phyloP scores from a whole-genome alignment of 179 eudicot genomes.

The Beta lomatogona region DNA sequence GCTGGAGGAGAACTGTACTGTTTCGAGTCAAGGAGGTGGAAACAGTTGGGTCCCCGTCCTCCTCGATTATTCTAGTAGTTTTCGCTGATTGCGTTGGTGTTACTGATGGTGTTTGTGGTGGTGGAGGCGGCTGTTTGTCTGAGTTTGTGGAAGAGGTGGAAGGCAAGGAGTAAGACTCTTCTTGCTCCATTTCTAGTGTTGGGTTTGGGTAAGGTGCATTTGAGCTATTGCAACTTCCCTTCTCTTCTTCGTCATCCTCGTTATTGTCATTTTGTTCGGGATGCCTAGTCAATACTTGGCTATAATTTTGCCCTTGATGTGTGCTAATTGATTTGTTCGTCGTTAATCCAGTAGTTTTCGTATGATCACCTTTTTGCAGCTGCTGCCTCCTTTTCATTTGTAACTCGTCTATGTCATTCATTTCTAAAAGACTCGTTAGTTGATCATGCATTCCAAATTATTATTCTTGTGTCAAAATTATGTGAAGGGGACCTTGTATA shows the following conservation, averaged over 20 bases:
- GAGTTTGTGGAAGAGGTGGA: constrained; percentile 39
- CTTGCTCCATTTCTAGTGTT: constrained; percentile 25
- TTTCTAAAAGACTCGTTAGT: background rate
- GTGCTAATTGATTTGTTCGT: constrained; percentile 9
- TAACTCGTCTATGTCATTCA: constrained; percentile 9
- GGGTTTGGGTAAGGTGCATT: constrained; percentile 34
- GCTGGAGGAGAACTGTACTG: constrained; percentile 56
- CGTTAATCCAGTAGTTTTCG: constrained; percentile 4
- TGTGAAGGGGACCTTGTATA: too few relatives aligned
- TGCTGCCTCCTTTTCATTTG: constrained; percentile 18
- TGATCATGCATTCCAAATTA: background rate
- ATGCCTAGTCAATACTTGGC: constrained; percentile 15
- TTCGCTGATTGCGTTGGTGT: constrained; percentile 8
- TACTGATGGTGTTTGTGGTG: background rate
- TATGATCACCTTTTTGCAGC: background rate
- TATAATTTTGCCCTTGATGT: constrained; percentile 19
- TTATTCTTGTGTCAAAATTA: too few relatives aligned
- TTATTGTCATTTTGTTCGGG: constrained; percentile 20
- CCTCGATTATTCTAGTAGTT: background rate
- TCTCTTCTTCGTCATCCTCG: constrained; percentile 45
- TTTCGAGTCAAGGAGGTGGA: constrained; percentile 45
- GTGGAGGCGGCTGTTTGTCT: constrained; percentile 27
- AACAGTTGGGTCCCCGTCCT: constrained; percentile 23
- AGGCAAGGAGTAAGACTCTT: constrained; percentile 35
- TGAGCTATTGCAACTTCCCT: constrained; percentile 47